Evolutionary conservation across 179 eudicot genomes (phyloP).

Genomic region (Vitellaria paradoxa): DNA sequence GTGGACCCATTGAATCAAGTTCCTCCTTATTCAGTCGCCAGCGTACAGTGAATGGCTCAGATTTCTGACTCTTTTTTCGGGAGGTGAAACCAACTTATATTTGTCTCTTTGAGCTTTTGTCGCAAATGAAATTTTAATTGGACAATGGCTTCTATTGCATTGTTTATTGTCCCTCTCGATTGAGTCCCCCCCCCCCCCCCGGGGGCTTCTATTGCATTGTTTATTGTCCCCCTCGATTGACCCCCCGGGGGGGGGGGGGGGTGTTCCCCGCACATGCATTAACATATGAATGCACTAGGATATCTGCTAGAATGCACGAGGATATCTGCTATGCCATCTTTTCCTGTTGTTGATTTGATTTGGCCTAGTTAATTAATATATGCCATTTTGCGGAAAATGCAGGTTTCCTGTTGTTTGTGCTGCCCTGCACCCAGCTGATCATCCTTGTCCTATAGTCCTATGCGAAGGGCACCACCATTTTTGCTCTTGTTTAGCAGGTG

Average conservation of each 20-base stretch:
- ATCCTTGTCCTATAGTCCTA: not conserved
- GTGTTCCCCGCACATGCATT: no score
- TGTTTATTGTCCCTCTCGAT: not conserved
- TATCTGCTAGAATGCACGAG: not conserved
- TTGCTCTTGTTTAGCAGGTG: not conserved
- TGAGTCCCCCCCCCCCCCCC: not conserved
- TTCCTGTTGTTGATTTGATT: not conserved
- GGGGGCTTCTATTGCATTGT: not conserved
- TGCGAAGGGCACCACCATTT: not conserved
- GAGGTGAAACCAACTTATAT: not conserved
- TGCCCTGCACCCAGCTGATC: constrained; percentile 4
- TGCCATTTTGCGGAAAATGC: constrained; percentile 7
- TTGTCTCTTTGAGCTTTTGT: not conserved
- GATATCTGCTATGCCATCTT: not conserved
- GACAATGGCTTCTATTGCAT: not conserved
- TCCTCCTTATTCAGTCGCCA: not conserved
- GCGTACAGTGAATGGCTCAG: not conserved
- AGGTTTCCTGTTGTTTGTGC: not conserved
- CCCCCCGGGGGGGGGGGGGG: no score
- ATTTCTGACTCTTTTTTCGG: not conserved
- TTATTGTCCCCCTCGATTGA: not conserved
- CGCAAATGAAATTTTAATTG: not conserved
- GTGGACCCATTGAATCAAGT: constrained; percentile 1
- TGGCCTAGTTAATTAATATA: not conserved
- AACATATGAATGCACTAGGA: not conserved